phyloP scores from a whole-genome alignment of 306 rosid species.

The Inga leiocalycina region DNA sequence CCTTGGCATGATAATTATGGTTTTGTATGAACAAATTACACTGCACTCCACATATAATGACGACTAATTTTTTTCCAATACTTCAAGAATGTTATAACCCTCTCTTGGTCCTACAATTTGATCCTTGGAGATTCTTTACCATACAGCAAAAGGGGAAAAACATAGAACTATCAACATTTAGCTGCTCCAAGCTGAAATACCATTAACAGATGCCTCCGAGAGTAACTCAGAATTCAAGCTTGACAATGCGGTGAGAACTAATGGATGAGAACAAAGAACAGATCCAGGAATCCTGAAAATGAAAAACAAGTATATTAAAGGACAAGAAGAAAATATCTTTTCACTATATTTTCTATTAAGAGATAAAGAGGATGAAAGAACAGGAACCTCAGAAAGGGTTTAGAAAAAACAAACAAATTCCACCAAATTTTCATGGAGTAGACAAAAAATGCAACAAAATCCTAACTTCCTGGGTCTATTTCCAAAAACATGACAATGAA shows the following conservation, averaged over 20 bases:
- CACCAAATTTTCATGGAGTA: conserved; percentile 20
- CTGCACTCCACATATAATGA: background rate
- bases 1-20: background rate
- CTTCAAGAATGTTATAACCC: background rate
- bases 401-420: background rate
- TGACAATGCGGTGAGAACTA: conserved; percentile 90
- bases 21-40: background rate
- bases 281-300: conserved; percentile 89
- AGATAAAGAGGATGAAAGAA: conserved; percentile 6
- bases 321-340: conserved; percentile 5
- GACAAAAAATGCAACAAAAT: conserved; percentile 18
- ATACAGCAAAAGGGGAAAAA: background rate
- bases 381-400: background rate
- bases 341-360: background rate
- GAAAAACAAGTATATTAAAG: conserved; percentile 9
- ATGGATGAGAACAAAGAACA: conserved; percentile 86
- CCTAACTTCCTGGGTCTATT: background rate
- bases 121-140: background rate
- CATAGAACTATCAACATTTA: background rate
- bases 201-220: conserved; percentile 98
- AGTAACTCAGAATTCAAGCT: conserved; percentile 88
- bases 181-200: conserved; percentile 45
- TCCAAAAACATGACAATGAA: background rate
- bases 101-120: background rate
- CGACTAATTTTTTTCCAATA: background rate